Evolutionary conservation across 495 filamentous ascomycete genomes (phyloP).

Genomic region (Trichoderma virens): DNA sequence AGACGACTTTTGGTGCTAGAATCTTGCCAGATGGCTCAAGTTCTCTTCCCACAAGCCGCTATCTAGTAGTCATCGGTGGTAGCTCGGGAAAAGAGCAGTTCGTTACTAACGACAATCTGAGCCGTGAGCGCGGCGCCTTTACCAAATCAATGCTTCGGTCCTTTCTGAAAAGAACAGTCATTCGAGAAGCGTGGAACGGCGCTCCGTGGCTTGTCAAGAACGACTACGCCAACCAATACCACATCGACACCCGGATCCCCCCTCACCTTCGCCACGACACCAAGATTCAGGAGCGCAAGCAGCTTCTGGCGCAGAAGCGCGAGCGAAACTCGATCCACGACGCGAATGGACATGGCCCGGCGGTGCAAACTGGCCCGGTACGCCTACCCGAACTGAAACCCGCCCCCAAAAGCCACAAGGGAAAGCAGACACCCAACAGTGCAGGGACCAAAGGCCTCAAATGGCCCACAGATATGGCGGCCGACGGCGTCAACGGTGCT

Average conservation of each 20-base stretch:
- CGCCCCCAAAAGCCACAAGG: constrained; percentile 68
- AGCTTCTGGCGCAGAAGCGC: constrained; percentile 58
- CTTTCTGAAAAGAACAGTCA: constrained; percentile 92
- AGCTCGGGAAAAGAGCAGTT: constrained; percentile 60
- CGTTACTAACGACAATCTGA: constrained; percentile 74
- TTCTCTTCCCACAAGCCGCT: constrained; percentile 62
- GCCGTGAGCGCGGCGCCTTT: constrained; percentile 84
- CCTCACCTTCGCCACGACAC: constrained; percentile 72
- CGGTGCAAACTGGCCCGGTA: constrained; percentile 23
- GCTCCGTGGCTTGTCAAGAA: constrained; percentile 94
- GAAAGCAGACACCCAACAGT: constrained; percentile 38
- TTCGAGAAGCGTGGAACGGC: constrained; percentile 83
- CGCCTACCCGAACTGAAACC: constrained; percentile 72
- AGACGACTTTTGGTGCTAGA: constrained; percentile 62
- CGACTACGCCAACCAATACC: constrained; percentile 72
- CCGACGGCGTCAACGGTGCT: not conserved
- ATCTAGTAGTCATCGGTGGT: constrained; percentile 68
- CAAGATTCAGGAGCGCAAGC: constrained; percentile 71
- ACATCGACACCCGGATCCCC: constrained; percentile 77
- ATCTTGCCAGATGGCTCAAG: constrained; percentile 55
- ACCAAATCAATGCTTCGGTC: constrained; percentile 90
- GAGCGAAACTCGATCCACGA: constrained; percentile 39
- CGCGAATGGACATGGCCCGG: constrained; percentile 27
- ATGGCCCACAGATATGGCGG: constrained; percentile 17
- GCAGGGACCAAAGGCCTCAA: constrained; percentile 28